Evolutionary conservation across 208 protist species (phyloP), one percentile per base, ranked within the genome.

Genomic region (Leishmania turanica): DNA sequence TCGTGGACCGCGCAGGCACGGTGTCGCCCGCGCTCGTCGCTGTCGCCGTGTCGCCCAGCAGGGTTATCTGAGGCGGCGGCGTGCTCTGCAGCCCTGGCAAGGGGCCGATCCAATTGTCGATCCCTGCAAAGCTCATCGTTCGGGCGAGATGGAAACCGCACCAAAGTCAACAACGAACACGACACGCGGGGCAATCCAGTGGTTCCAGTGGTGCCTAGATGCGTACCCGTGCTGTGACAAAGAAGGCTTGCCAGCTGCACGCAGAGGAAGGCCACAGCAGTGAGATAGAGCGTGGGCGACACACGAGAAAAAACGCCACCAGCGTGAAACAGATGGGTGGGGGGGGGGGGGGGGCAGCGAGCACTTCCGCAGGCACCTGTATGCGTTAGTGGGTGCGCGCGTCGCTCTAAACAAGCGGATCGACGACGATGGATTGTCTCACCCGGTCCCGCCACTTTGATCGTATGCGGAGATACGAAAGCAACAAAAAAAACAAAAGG

Each of bases 1-100:
- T 95, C 21, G 91, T 95, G 53, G 89, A 90, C 51, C 87, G 90
- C 45, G 90, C 85, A 0, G 89, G 86, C 53, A 92, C 75, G 2
- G 87, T 79, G 82, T 93, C 89, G 64, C 81, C 91, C 60, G 77
- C 86, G 7, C 70, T 72, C 15, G 75, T 88, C 65, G 88, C 82
- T 82, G 88, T 84, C 3, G 89, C 34, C 13, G 91, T 87, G 7
- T 69, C 74, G 3, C 88, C 81, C 0, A 94, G 78, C 40, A 94
- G 66, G n/a, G 75, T 86, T 54, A 94, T 80, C 42, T 66, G 83
- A 13, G 78, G 79, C n/a, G 53, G 66, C 42, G 82, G 79, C 13
- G 74, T 75, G 75, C 49, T 78, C 45, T 53, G 75, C 31, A 51
- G 62, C 13, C 78, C 78, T 24, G 69, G 83, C 6, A 84, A 47